These are phyloP conservation scores for Auxenochlorella pyrenoidosa DNA, from an alignment of 139 green algal species.

Conservation along the genomic window DNA sequence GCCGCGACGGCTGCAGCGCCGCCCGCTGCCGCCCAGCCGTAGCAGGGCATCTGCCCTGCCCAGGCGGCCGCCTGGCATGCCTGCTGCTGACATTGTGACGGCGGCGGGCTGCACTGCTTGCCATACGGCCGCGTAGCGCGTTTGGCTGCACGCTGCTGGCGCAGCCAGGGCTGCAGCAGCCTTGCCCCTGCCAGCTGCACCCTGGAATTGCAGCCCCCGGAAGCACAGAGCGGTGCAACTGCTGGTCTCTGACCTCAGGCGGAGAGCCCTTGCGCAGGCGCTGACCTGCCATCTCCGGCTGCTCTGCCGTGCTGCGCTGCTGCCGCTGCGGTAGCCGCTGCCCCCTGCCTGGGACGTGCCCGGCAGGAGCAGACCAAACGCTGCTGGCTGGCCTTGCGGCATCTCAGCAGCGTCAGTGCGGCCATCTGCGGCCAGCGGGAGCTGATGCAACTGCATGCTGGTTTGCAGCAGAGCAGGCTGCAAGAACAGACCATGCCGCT, in stretches of 20 bases:
- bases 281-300: not conserved
- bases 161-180: not conserved
- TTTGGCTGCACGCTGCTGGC: not conserved
- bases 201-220: not conserved
- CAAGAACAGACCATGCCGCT: not conserved
- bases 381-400: not conserved
- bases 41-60: not conserved
- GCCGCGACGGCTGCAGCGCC: not conserved
- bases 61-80: too few species aligned
- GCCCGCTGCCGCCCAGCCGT: not conserved
- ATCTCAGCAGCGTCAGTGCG: too few species aligned
- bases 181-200: not conserved
- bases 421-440: not conserved
- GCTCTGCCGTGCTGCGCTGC: not conserved
- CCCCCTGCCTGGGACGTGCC: not conserved
- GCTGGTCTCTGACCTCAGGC: not conserved
- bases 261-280: not conserved
- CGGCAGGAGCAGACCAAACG: not conserved
- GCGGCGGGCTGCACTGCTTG: not conserved
- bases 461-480: constrained; percentile 6
- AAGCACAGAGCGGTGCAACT: not conserved
- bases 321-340: not conserved
- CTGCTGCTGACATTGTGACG: too few species aligned
- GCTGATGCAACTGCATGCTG: not conserved
- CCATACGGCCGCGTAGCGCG: not conserved